Base-by-base conservation (phyloP, 306 rosid species). In the Hippophae tibetana region DNA sequence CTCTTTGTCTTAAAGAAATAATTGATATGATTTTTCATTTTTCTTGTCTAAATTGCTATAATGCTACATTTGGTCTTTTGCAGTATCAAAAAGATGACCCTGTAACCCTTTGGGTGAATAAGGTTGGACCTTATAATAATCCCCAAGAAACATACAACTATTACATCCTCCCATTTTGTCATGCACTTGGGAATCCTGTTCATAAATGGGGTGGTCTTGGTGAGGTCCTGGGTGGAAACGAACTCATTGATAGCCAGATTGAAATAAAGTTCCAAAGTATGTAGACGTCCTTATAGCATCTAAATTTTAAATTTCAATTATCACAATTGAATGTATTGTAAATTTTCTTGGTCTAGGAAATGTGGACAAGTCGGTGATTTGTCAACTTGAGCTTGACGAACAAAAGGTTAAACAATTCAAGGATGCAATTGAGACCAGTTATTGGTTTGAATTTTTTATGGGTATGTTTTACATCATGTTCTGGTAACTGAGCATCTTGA, bases 131-230 rank as follows among this genome's bases (percentile, higher is more conserved):
- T 3, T 88, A 92, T 64, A 92, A 92, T 69, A 92, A 92, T 75
- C 99, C 99, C 13, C 99, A 92, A 77, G 96, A 92, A 86, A 92
- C 99, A 1, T 92, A 92, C 81, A 92, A 92, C 59, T 92, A 92
- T 71, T 85, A 79, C 79, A 85, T 84, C 75, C 97, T 92, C 62
- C 99, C 99, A 6, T 92, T 88, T 75, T 92, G 99, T 70, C 86
- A 60, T 64, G 74, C 75, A 38, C 52, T 86, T 69, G 86, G 74
- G 55, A 61, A 73, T 64, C 51, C 88, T 73, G 82, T 73, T 44
- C 99, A 92, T 80, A 92, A 92, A 77, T 92, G 99, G 99, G 99
- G 99, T 62, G 99, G 99, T 72, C 99, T 92, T 55, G 99, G 99
- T 62, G 99, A 92, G 76, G 99, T 92, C 71, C 64, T 92, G 8